phyloP scores from a whole-genome alignment of 352 stramenopile species.

The Elongisporangium prolatum region DNA sequence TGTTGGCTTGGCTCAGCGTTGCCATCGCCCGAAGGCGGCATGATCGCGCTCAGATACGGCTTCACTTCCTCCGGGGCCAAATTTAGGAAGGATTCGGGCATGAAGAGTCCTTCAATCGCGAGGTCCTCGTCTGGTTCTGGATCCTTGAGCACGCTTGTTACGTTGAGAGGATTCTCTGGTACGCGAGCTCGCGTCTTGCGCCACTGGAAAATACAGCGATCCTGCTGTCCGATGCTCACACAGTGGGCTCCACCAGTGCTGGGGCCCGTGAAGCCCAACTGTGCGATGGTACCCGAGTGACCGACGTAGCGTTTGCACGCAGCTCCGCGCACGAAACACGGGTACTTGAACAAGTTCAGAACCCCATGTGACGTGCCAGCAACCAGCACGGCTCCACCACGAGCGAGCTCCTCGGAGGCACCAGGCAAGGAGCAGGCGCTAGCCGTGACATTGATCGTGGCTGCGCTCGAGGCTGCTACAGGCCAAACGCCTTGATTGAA shows the following conservation, averaged over 20 bases:
- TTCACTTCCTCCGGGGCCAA: slow-evolving; percentile 46
- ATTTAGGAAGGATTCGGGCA: slow-evolving; percentile 57
- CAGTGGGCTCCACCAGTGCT: slow-evolving; percentile 30
- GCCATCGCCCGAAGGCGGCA: slow-evolving; percentile 35
- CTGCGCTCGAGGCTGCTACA: slow-evolving; percentile 14
- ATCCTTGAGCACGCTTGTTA: slow-evolving; percentile 34
- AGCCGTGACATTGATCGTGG: slow-evolving; percentile 35
- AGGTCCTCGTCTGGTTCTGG: slow-evolving; percentile 51
- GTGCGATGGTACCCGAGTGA: slow-evolving; percentile 42
- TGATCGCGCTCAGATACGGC: slow-evolving; percentile 58
- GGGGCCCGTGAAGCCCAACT: slow-evolving; percentile 38
- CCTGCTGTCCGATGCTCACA: slow-evolving; percentile 45
- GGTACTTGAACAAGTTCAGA: slow-evolving; percentile 57
- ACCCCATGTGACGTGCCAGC: slow-evolving; percentile 46
- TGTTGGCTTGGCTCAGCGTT: slow-evolving; percentile 25
- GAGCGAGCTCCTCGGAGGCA: slow-evolving; percentile 3
- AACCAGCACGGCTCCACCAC: slow-evolving; percentile 24
- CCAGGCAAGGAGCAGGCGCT: slow-evolving; percentile 32
- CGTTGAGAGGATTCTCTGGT: neutral
- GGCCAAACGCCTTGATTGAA: slow-evolving; percentile 67
- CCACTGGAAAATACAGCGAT: slow-evolving; percentile 75
- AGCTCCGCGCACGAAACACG: slow-evolving; percentile 46
- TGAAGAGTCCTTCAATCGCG: slow-evolving; percentile 42
- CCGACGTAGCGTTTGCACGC: slow-evolving; percentile 57
- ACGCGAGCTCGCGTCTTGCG: slow-evolving; percentile 27